Evolutionary conservation across 495 filamentous ascomycete genomes (phyloP), one percentile per base, ranked within the genome.

Genomic region (Tuber brumale): DNA sequence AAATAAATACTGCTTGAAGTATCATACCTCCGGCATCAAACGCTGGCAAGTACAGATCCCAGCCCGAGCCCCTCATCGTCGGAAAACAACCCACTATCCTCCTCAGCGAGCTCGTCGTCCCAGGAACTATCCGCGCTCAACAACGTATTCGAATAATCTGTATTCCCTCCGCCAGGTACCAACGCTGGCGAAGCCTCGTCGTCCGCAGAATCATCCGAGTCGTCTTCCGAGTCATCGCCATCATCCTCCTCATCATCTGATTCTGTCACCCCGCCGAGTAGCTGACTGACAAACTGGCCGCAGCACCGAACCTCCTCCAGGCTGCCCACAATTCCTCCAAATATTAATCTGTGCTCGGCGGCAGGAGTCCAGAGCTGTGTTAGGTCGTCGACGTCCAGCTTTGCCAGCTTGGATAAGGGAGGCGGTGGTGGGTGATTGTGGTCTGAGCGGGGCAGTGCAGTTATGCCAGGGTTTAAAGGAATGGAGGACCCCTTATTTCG

Each of bases 281-380:
- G 70, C 37, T 76, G 72, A 51, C 73, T 70, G 35, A 83, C 79
- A 48, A 83, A 83, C 70, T 78, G 75, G 19, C 79, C 81, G 51
- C 81, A 81, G 44, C 81, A 83, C 31, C 73, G 74, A 48, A 83
- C 76, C n/a, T 81, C 81, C 51, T 83, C 81, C 71, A 83, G 74
- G n/a, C 72, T 74, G 27, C 72, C 70, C 23, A 83, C 81, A 69
- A 83, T 81, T 51, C 76, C 75, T 44, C 76, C 76, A 10, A 71
- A 71, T 23, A 83, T 43, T 23, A 83, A 48, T 8, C 74, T 76
- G 35, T 81, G 57, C 73, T 83, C 81, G 2, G 81, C 81, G 21
- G 81, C 81, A 46, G 81, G 81, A 35, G 78, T 78, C 81, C 81
- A 83, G 37, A 83, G 74, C 42, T 79, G 74, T 72, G 73, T 73